Base-by-base conservation (phyloP, 2,329 filamentous ascomycete species). In the Penicillium sp. region DNA sequence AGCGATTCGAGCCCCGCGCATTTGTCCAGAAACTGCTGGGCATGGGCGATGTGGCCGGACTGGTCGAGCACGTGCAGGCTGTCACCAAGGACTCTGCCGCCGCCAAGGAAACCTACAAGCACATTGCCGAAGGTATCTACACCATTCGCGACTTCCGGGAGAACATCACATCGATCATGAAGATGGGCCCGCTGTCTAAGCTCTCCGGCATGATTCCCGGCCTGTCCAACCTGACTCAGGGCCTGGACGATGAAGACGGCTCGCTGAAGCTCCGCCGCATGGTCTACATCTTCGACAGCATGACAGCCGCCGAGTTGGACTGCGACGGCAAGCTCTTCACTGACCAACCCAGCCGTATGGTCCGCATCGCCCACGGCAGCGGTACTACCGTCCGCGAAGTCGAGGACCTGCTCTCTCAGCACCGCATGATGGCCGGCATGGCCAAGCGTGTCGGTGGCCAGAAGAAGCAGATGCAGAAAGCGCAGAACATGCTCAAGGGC, bases 181-280 rank as follows among this genome's bases (percentile, higher is more conserved):
- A 99, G 77, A 97, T 99, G 94, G 94, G 94, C 0, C 94, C 94
- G 0, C 76, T 99, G 1, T 95, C 89, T 16, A 97, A 99, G 71
- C 95, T 99, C 84, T 95, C 92, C 0, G 91, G 92, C 64, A 99
- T 99, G 94, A 97, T 99, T 58, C 94, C 94, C 0, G 94, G 94
- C 25, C 87, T 99, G 72, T 88, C 88, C 61, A 89, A 88, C 67
- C 87, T 97, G 81, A 97, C 96, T 84, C 87, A 90, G 47, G 90
- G 90, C 35, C 94, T 97, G 83, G 92, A 97, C 68, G 95, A 99
- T 68, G 92, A 97, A 66, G 94, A 97, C 67, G 92, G 92, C n/a
- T 85, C 86, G 48, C 78, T 87, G 64, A 96, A 97, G 74, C 82
- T 99, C 24, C 95, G 95, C 74, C 87, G 94, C 56, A 99, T 99